Evolutionary conservation across 352 stramenopile genomes (phyloP), one percentile per base, ranked within the genome.

Genomic region (Phytophthora podocarpi): DNA sequence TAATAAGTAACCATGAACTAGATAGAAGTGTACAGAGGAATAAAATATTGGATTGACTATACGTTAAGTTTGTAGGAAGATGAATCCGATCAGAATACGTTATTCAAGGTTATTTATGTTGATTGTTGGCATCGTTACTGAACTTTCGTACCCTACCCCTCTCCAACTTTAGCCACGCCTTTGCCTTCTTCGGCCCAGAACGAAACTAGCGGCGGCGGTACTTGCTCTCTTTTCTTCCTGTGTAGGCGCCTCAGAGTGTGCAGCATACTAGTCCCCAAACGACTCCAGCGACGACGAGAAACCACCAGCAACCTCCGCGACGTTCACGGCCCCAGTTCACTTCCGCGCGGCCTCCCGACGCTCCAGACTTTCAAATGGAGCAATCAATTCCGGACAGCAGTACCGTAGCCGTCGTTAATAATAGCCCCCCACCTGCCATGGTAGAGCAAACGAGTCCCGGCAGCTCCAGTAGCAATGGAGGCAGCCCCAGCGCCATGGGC

Each of bases 371-470:
- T 4, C 11, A 61, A 74, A 68, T 68, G 55, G 58, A 71, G 36
- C 61, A 71, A 54, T 68, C 61, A 63, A 63, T 43, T 41, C 21
- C 23, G 27, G 65, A 70, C 63, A 63, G 31, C 21, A 63, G 58
- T 70, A 72, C 62, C 48, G 62, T 72, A 50, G 16, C 35, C 15
- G 39, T 58, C 45, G 37, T 60, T 32, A 72, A 67, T 70, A 73
- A 21, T 53, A 66, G 58, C 52, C 55, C 64, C 35, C 32, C 48
- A 12, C 30, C 43, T n/a, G 27, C 20, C 9, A 21, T 43, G 24
- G 31, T 67, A 18, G 39, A 67, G 16, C 36, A 30, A 4, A 37
- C n/a, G 11, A 70, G 63, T 41, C 53, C 52, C 2, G 34, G 18
- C 15, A 68, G 43, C 34, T 27, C 30, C 5, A 66, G 42, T 59